Evolutionary conservation across 169 alveolate species (phyloP).

Genomic region (Plasmodium adleri): DNA sequence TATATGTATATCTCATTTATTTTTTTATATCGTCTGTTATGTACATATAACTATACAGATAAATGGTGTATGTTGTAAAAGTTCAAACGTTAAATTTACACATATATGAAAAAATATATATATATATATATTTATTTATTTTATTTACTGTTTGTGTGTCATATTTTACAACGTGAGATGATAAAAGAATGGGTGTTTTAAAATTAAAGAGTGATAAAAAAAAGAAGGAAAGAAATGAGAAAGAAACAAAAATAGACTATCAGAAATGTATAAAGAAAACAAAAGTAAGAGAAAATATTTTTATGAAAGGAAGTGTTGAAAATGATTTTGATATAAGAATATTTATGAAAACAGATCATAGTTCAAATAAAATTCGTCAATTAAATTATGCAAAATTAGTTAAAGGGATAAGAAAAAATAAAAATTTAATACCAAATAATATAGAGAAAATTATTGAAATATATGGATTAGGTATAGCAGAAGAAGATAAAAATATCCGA

Average conservation of each 20-base stretch:
- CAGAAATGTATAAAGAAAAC: constrained; percentile 47
- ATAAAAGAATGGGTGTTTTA: constrained; percentile 31
- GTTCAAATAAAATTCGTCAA: constrained; percentile 68
- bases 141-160: background rate
- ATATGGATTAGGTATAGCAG: constrained; percentile 57
- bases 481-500: constrained; percentile 56
- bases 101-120: constrained; percentile 4
- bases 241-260: constrained; percentile 67
- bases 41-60: too few species aligned
- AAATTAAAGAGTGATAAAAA: constrained; percentile 69
- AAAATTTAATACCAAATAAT: constrained; percentile 40
- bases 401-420: constrained; percentile 43
- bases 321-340: constrained; percentile 55
- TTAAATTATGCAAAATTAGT: constrained; percentile 60
- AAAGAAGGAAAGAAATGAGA: constrained; percentile 32
- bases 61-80: too few species aligned
- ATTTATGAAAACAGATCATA: constrained; percentile 69
- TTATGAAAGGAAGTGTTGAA: constrained; percentile 22
- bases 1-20: too few species aligned
- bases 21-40: too few species aligned
- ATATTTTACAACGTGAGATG: background rate
- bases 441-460: constrained; percentile 58
- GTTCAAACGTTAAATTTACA: too few species aligned
- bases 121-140: background rate
- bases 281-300: constrained; percentile 25